phyloP scores from a whole-genome alignment of 495 filamentous ascomycete species.

The Zalerion maritima region DNA sequence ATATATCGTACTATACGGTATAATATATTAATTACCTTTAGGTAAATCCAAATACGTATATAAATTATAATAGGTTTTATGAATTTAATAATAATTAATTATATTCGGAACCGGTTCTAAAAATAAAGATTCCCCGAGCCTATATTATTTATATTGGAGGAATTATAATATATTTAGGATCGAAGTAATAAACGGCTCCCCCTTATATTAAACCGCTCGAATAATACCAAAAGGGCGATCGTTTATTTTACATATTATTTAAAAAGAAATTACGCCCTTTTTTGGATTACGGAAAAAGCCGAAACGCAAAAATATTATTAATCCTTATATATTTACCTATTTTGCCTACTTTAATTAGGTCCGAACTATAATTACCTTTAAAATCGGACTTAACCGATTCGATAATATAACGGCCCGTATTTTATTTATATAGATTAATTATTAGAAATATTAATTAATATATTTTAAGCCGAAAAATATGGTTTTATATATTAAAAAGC shows the following conservation, averaged over 20 bases:
- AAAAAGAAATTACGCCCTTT: conserved; percentile 1
- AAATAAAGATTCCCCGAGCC: too few relatives aligned
- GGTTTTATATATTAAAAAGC: not conserved
- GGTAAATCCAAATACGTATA: too few relatives aligned
- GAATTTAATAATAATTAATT: too few relatives aligned
- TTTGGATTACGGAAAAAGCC: conserved; percentile 3
- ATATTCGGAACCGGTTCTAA: too few relatives aligned
- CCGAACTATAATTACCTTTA: conserved; percentile 1
- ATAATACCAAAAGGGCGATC: conserved; percentile 3
- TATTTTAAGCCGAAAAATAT: not conserved
- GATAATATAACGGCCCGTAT: conserved; percentile 1
- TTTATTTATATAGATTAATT: not conserved
- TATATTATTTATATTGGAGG: conserved; percentile 2
- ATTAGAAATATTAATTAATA: not conserved
- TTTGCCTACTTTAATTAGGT: conserved; percentile 2
- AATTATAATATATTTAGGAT: conserved; percentile 4
- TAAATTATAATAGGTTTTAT: too few relatives aligned
- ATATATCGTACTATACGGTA: too few relatives aligned
- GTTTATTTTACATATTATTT: too few relatives aligned
- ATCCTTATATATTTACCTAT: conserved; percentile 1
- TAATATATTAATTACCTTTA: too few relatives aligned
- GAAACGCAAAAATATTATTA: conserved; percentile 2
- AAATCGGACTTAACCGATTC: conserved; percentile 3
- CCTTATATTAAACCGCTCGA: conserved; percentile 2
- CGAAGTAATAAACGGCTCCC: conserved; percentile 2